Evolutionary conservation across 75 land plant genomes (phyloP), one percentile per base, ranked within the genome.

Genomic region (Selaginella moellendorffii): DNA sequence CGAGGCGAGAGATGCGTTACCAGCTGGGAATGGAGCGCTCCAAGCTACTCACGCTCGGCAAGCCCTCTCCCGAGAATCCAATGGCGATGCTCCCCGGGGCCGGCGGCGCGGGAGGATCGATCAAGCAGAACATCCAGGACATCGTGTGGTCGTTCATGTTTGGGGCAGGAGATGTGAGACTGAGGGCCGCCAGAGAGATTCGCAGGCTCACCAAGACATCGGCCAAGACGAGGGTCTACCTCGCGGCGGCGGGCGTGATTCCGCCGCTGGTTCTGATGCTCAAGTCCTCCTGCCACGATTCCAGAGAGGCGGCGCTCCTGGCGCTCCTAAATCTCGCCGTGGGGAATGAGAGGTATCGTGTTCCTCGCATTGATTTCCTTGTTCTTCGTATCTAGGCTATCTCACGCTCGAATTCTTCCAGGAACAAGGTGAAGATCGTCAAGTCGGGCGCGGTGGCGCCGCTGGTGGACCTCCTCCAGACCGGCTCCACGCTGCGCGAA

Each of bases 291-390:
- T 62, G 67, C 54, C 25, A n/a, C 20, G 77, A 73, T 42, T 76
- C 77, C 14, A 28, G 65, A n/a, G 81, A 84, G 65, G 69, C 81
- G 20, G 66, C 79, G 29, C 68, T 84, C 14, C 74, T 84, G 24
- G 87, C 87, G 8, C 65, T 84, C 17, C 69, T 84, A 62, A 84
- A 81, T 63, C 73, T 84, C 58, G 87, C 87, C 8, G 81, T 69
- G n/a, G 63, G 77, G 52, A 79, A 81, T 52, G 84, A 81, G 26
- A 52, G 74, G 81, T 81, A 54, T 67, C 17, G 29, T 64, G 24
- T 18, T 31, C 1, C 1, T 30, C 2, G 1, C 1, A 18, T 64
- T 2, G 20, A 26, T 23, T 19, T 42, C 54, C 5, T 31, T n/a
- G n/a, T n/a, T n/a, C n/a, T n/a, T 5, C 21, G 2, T 31, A 62